A percentile compares a stretch with the other conserved stretches of the same genome.
Evolutionary conservation across 305 asterid species (phyloP).

Genomic region (Rubia tinctorum): DNA sequence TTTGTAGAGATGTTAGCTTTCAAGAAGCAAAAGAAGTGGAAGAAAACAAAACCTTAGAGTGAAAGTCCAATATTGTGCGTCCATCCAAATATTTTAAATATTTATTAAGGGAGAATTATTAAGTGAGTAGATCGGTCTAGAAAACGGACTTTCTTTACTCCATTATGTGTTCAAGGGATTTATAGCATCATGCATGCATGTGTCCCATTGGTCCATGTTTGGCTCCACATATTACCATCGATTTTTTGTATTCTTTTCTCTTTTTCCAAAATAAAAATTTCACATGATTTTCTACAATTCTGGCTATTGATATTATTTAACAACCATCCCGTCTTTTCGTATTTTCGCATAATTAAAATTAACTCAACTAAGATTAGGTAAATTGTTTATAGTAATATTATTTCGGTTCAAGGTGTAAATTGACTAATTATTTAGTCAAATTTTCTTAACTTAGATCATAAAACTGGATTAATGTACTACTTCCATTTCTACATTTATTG

Average conservation of each 20-base stretch:
- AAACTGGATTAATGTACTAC: too few relatives aligned
- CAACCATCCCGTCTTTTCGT: too few relatives aligned
- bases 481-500: too few relatives aligned
- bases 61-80: slow-evolving; percentile 19
- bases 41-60: slow-evolving; percentile 18
- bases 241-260: not conserved
- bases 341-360: too few relatives aligned
- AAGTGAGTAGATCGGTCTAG: slow-evolving; percentile 16
- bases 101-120: not conserved
- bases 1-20: not conserved
- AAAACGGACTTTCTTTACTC: slow-evolving; percentile 5
- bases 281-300: too few relatives aligned
- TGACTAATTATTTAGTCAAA: too few relatives aligned
- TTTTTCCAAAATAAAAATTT: too few relatives aligned
- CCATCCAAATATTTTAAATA: not conserved
- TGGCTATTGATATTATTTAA: too few relatives aligned
- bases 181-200: slow-evolving; percentile 4
- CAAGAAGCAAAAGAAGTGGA: not conserved
- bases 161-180: not conserved
- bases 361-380: too few relatives aligned
- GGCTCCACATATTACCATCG: not conserved
- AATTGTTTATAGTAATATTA: too few relatives aligned
- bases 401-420: too few relatives aligned
- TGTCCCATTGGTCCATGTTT: not conserved
- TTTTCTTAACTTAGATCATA: too few relatives aligned